Evolutionary conservation across 441 rosid species (phyloP).

Genomic region (Gossypium lobatum): DNA sequence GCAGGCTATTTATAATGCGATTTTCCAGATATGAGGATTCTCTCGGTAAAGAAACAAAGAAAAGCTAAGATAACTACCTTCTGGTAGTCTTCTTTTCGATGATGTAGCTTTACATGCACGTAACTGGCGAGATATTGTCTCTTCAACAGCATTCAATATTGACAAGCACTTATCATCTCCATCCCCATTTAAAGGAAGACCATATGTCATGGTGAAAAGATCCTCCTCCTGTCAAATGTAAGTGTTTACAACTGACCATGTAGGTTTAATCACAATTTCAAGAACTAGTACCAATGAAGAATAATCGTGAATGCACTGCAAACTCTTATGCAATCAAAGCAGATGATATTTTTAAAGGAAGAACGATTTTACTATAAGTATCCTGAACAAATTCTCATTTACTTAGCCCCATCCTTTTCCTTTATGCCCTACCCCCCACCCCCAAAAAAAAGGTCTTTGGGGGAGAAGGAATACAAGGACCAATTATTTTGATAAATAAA

Average conservation of each 20-base stretch:
- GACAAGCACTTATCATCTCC: slow-evolving; percentile 83
- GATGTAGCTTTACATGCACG: slow-evolving; percentile 76
- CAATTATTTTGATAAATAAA: not conserved
- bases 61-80: slow-evolving; percentile 44
- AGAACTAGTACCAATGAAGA: not conserved
- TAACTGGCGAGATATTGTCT: slow-evolving; percentile 75
- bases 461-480: not conserved
- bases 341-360: slow-evolving; percentile 1
- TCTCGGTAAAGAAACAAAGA: not conserved
- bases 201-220: slow-evolving; percentile 82
- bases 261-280: not conserved
- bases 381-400: not conserved
- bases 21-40: not conserved
- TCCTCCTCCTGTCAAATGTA: slow-evolving; percentile 82
- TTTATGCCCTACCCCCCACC: not conserved
- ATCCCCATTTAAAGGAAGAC: slow-evolving; percentile 73
- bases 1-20: not conserved
- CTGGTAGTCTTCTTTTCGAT: slow-evolving; percentile 51
- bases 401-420: not conserved
- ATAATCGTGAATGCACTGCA: not conserved
- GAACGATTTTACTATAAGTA: not conserved
- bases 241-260: not conserved
- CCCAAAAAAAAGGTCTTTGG: not conserved
- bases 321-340: not conserved
- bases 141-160: slow-evolving; percentile 86